Conservation (phyloP, 2,329 filamentous ascomycete genomes). For the Biscogniauxia marginata region DNA sequence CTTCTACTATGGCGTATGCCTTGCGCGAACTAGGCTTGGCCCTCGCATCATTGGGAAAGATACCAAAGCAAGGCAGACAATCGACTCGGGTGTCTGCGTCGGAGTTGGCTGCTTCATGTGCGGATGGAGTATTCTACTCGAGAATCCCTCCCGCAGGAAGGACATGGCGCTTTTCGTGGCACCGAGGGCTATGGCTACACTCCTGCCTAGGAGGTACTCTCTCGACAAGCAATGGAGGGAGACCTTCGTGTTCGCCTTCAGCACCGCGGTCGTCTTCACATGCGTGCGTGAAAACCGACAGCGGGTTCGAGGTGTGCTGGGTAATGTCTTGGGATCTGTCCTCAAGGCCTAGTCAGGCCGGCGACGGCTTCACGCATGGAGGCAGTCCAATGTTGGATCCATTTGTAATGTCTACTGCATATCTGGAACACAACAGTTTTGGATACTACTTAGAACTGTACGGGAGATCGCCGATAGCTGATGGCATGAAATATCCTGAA, state of each 20-base stretch:
- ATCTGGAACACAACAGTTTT: no score
- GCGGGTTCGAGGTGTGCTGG: slow-evolving; percentile 67
- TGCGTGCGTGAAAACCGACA: slow-evolving; percentile 60
- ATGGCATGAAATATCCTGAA: no score
- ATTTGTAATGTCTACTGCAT: not conserved
- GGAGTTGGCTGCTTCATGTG: slow-evolving; percentile 71
- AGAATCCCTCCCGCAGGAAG: slow-evolving; percentile 62
- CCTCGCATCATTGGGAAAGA: slow-evolving; percentile 63
- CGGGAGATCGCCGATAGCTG: no score
- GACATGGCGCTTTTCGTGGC: slow-evolving; percentile 81
- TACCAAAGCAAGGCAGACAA: slow-evolving; percentile 44
- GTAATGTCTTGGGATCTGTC: slow-evolving; percentile 55
- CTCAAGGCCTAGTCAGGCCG: slow-evolving; percentile 36
- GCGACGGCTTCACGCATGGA: not conserved
- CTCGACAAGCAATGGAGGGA: slow-evolving; percentile 65
- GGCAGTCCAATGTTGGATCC: not conserved
- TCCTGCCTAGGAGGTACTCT: slow-evolving; percentile 69
- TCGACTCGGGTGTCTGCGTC: slow-evolving; percentile 67
- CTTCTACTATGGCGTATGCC: slow-evolving; percentile 84
- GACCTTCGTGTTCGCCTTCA: slow-evolving; percentile 63
- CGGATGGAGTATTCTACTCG: slow-evolving; percentile 78
- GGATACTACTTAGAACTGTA: no score
- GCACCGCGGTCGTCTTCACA: slow-evolving; percentile 69
- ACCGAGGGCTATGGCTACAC: slow-evolving; percentile 71
- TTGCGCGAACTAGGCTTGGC: slow-evolving; percentile 70